A percentile compares a stretch with the other conserved stretches of the same genome.
phyloP scores from a whole-genome alignment of 1,284 basidiomycete species.

The Phenoliferia sp. region DNA sequence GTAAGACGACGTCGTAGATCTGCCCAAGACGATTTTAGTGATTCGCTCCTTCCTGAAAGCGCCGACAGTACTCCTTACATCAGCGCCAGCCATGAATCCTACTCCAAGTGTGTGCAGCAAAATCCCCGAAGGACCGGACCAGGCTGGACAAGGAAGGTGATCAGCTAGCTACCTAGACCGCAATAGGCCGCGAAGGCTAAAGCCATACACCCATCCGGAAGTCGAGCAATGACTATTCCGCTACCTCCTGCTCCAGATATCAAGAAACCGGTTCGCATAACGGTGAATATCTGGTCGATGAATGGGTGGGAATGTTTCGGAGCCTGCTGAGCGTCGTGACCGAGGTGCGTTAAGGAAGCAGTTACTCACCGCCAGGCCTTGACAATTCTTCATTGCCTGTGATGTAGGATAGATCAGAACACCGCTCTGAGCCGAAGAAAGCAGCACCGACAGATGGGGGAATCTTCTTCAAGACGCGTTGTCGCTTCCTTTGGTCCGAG shows the following conservation, averaged over 20 bases:
- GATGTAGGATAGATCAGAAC: constrained; percentile 23
- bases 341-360: background rate
- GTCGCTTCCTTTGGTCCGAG: constrained; percentile 34
- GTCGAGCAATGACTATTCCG: constrained; percentile 39
- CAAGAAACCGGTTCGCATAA: constrained; percentile 38
- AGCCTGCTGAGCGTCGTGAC: background rate
- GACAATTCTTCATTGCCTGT: background rate
- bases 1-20: constrained; percentile 43
- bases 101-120: constrained; percentile 40
- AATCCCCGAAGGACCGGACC: constrained; percentile 40
- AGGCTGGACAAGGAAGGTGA: constrained; percentile 11
- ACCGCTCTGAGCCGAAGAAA: constrained; percentile 28
- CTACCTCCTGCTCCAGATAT: constrained; percentile 33
- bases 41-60: too few relatives aligned
- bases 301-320: background rate
- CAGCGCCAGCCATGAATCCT: constrained; percentile 40
- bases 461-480: constrained; percentile 41
- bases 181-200: constrained; percentile 31
- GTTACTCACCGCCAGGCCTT: constrained; percentile 31
- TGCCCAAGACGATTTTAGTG: background rate
- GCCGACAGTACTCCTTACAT: constrained; percentile 16
- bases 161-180: constrained; percentile 31
- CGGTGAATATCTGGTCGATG: constrained; percentile 36
- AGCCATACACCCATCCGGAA: constrained; percentile 36
- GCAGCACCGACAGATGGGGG: constrained; percentile 22